A percentile compares a stretch with the other conserved stretches of the same genome.
These are phyloP conservation scores for Trypanosoma caninum DNA, from an alignment of 208 protist genomes.

Conservation along the genomic window DNA sequence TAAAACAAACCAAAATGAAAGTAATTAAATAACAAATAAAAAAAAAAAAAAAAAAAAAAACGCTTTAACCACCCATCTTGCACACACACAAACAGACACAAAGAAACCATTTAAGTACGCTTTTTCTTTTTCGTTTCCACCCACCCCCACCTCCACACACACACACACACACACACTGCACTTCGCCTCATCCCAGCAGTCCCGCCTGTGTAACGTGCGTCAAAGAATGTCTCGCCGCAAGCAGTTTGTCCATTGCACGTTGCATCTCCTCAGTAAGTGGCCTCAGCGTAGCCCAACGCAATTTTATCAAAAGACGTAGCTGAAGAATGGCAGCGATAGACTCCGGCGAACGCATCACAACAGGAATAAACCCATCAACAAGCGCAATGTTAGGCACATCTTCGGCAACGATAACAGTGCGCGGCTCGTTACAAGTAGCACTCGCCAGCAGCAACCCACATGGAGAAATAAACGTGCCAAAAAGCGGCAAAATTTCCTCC, in stretches of 20 bases:
- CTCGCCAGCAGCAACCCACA: conserved; percentile 17
- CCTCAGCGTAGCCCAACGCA: conserved; percentile 11
- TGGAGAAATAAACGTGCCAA: conserved; percentile 19
- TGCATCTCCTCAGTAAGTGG: conserved; percentile 12
- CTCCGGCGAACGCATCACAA: conserved; percentile 18
- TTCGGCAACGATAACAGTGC: conserved; percentile 8
- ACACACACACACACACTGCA: no score
- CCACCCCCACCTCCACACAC: neutral
- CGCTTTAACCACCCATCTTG: neutral
- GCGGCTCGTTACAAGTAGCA: conserved; percentile 12
- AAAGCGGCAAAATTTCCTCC: neutral
- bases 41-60: conserved; percentile 6
- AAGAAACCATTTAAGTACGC: conserved; percentile 8
- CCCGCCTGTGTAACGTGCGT: conserved; percentile 12
- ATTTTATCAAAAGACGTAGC: conserved; percentile 3
- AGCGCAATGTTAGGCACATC: conserved; percentile 28
- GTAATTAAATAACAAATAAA: neutral
- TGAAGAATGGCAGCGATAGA: conserved; percentile 5
- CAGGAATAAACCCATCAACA: conserved; percentile 22
- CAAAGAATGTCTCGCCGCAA: conserved; percentile 11
- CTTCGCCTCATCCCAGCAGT: conserved; percentile 10
- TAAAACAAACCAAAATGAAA: neutral
- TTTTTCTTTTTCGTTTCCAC: conserved; percentile 1
- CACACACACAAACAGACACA: conserved; percentile 3
- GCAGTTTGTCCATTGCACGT: conserved; percentile 7